A percentile compares a stretch with the other conserved stretches of the same genome.
Evolutionary conservation across 257 asterid species (phyloP).

Genomic region (Lavandula angustifolia): DNA sequence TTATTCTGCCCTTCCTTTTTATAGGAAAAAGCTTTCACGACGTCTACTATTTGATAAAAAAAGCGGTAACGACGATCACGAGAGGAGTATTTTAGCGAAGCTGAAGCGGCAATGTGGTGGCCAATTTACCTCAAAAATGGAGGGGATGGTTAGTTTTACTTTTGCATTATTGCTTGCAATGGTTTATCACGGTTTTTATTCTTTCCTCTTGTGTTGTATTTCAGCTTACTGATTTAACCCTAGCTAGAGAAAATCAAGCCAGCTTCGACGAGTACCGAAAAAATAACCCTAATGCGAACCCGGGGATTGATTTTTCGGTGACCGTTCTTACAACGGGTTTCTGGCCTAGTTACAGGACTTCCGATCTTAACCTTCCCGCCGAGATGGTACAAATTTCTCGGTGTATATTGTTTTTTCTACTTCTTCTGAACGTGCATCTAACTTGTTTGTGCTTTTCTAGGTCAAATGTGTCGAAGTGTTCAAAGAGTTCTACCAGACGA

Average conservation of each 20-base stretch:
- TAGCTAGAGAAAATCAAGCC: constrained; percentile 91
- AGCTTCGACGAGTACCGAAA: constrained; percentile 85
- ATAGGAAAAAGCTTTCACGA: constrained; percentile 97
- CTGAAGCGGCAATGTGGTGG: constrained; percentile 99
- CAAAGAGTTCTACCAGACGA: constrained; percentile 93
- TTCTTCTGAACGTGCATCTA: too few relatives aligned
- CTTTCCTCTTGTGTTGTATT: constrained; percentile 24
- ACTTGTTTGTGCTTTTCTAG: too few relatives aligned
- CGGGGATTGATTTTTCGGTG: constrained; percentile 96
- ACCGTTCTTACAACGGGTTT: constrained; percentile 98
- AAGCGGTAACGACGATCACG: constrained; percentile 99
- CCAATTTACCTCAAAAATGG: constrained; percentile 99
- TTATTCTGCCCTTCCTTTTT: constrained; percentile 18
- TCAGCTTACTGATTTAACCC: constrained; percentile 93
- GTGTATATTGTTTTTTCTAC: not conserved
- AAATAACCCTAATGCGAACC: constrained; percentile 64
- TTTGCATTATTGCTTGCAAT: not conserved
- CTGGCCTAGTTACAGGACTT: constrained; percentile 99
- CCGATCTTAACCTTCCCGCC: constrained; percentile 90
- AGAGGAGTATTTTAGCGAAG: constrained; percentile 91
- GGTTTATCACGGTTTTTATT: not conserved
- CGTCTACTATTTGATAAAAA: constrained; percentile 91
- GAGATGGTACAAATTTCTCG: constrained; percentile 95
- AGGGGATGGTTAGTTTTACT: constrained; percentile 90
- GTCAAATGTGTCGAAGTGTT: constrained; percentile 96